Evolutionary conservation across 805 yeast species (phyloP).

Genomic region (Danielozyma ontarioensis): DNA sequence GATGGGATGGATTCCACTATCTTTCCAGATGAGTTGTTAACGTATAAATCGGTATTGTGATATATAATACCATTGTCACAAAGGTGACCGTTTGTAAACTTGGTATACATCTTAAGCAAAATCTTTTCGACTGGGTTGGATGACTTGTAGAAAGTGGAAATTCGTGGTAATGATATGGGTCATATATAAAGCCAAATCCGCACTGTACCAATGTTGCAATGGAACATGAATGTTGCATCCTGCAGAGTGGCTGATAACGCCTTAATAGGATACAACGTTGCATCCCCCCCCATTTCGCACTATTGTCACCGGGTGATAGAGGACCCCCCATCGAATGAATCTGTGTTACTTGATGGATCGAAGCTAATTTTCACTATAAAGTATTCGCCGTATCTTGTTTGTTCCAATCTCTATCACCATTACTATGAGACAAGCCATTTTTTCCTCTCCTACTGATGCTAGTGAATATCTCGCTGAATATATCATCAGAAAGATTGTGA

Average conservation of each 20-base stretch:
- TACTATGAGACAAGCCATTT: slow-evolving; percentile 29
- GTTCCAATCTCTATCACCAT: no score
- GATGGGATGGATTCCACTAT: slow-evolving; percentile 27
- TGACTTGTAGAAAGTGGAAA: no score
- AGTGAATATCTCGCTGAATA: slow-evolving; percentile 41
- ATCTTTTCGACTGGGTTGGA: neutral
- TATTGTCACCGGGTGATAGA: no score
- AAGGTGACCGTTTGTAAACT: slow-evolving; percentile 38
- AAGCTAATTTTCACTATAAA: no score
- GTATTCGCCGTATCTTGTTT: no score
- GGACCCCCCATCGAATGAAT: no score
- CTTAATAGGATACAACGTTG: neutral
- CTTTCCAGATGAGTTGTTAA: slow-evolving; percentile 37
- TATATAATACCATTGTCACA: slow-evolving; percentile 36
- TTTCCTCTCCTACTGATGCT: slow-evolving; percentile 35
- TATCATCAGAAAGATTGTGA: slow-evolving; percentile 39
- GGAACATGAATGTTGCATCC: neutral
- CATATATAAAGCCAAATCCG: no score
- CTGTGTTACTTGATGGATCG: no score
- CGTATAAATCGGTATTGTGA: slow-evolving; percentile 35
- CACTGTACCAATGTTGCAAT: neutral
- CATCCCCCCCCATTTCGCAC: neutral
- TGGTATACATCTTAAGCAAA: slow-evolving; percentile 9
- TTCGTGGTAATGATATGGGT: neutral
- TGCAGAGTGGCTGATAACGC: neutral